phyloP scores from a whole-genome alignment of 75 land plant genomes.

The Picea sitchensis region DNA sequence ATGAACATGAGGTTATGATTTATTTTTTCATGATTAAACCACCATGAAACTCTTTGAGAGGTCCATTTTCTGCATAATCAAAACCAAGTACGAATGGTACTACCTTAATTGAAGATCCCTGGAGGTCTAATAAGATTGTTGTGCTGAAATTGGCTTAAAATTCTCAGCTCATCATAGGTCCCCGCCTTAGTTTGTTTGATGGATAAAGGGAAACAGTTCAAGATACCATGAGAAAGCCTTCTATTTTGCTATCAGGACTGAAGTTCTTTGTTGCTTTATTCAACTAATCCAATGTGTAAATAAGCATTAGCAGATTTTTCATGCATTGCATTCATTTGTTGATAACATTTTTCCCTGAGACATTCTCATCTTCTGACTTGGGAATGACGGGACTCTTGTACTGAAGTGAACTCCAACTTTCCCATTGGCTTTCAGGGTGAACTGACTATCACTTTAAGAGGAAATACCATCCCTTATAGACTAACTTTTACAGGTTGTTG shows the following conservation, averaged over 20 bases:
- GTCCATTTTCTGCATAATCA: conserved; percentile 79
- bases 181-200: conserved; percentile 59
- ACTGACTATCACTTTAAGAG: no score
- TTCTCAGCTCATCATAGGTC: conserved; percentile 52
- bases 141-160: conserved; percentile 53
- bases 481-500: no score
- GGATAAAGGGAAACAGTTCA: conserved; percentile 35
- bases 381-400: not conserved
- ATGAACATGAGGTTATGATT: conserved; percentile 18
- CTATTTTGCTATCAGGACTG: conserved; percentile 32
- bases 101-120: conserved; percentile 34
- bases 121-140: conserved; percentile 52
- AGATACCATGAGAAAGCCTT: conserved; percentile 52
- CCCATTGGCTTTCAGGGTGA: no score
- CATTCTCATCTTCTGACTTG: not conserved
- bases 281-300: conserved; percentile 44
- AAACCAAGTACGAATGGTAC: conserved; percentile 51
- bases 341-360: not conserved
- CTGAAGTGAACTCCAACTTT: not conserved
- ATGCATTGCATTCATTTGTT: not conserved
- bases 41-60: conserved; percentile 45
- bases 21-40: conserved; percentile 11
- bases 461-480: no score
- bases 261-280: conserved; percentile 54
- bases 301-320: no score